These are phyloP conservation scores for Boletus subparvulus DNA, from an alignment of 768 basidiomycete species.

Conservation along the genomic window DNA sequence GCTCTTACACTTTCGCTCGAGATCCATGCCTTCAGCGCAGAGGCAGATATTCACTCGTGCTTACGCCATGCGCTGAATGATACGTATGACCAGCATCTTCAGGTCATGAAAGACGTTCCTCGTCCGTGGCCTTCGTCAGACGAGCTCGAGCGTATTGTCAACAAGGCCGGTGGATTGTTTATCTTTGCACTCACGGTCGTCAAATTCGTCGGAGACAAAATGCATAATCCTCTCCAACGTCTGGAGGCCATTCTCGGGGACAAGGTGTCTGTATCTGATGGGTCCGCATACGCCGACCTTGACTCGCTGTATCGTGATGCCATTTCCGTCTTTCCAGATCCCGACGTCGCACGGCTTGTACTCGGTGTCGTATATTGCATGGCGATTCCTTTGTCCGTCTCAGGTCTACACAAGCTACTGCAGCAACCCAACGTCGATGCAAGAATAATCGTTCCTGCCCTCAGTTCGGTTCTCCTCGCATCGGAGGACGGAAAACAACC, in stretches of 20 bases:
- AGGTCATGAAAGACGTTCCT: slow-evolving; percentile 17
- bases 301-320: slow-evolving; percentile 22
- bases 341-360: slow-evolving; percentile 15
- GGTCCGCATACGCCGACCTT: slow-evolving; percentile 20
- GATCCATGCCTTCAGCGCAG: slow-evolving; percentile 25
- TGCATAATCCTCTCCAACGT: slow-evolving; percentile 13
- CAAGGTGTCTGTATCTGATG: background rate
- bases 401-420: slow-evolving; percentile 15
- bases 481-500: slow-evolving; percentile 21
- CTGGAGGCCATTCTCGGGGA: slow-evolving; percentile 17
- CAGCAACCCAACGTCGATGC: slow-evolving; percentile 14
- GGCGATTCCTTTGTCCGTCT: slow-evolving; percentile 10
- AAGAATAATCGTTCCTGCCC: slow-evolving; percentile 14
- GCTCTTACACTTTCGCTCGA: slow-evolving; percentile 14
- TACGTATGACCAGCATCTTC: slow-evolving; percentile 18
- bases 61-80: slow-evolving; percentile 19
- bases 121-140: slow-evolving; percentile 27
- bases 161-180: slow-evolving; percentile 26
- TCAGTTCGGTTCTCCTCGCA: slow-evolving; percentile 17
- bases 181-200: slow-evolving; percentile 30
- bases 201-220: slow-evolving; percentile 24
- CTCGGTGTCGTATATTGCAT: slow-evolving; percentile 20
- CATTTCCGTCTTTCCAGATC: slow-evolving; percentile 18
- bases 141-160: slow-evolving; percentile 19
- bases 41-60: slow-evolving; percentile 25